Evolutionary conservation across 2,329 filamentous ascomycete genomes (phyloP).

Genomic region (Stemphylium lycopersici): DNA sequence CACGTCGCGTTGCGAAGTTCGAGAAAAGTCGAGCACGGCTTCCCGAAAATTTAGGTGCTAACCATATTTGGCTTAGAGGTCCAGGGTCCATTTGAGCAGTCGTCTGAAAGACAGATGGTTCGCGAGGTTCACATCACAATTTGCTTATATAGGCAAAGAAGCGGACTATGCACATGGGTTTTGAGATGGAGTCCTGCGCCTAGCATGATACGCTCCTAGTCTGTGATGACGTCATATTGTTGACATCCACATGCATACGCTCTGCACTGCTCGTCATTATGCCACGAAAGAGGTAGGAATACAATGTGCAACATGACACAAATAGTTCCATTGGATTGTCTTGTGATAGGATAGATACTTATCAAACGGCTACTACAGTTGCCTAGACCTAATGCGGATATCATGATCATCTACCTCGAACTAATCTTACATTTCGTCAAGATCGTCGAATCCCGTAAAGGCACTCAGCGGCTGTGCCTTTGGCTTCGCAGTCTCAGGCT

Average conservation of each 20-base stretch:
- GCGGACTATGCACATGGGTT: too few relatives aligned
- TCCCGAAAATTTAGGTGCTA: constrained; percentile 16
- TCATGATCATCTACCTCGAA: neutral
- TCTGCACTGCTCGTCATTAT: neutral
- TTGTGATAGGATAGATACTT: neutral
- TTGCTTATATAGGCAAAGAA: too few relatives aligned
- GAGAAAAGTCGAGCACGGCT: constrained; percentile 15
- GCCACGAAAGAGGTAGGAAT: neutral
- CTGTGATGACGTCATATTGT: neutral
- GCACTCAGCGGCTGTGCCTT: constrained; percentile 4
- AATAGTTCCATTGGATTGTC: neutral
- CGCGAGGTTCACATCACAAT: neutral
- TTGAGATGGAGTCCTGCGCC: neutral
- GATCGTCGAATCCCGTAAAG: constrained; percentile 10
- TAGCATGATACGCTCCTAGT: neutral
- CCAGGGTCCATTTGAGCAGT: neutral
- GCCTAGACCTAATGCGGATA: neutral
- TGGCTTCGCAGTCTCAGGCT: constrained; percentile 1
- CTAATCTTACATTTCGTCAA: constrained; percentile 2
- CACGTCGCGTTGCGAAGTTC: constrained; percentile 7
- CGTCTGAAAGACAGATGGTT: neutral
- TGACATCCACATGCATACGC: neutral
- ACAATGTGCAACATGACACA: neutral
- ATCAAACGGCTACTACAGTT: neutral
- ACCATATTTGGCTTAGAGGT: constrained; percentile 1